Evolutionary conservation across 2,329 filamentous ascomycete species (phyloP).

Genomic region (Ophiocordyceps camponoti-leonardi): DNA sequence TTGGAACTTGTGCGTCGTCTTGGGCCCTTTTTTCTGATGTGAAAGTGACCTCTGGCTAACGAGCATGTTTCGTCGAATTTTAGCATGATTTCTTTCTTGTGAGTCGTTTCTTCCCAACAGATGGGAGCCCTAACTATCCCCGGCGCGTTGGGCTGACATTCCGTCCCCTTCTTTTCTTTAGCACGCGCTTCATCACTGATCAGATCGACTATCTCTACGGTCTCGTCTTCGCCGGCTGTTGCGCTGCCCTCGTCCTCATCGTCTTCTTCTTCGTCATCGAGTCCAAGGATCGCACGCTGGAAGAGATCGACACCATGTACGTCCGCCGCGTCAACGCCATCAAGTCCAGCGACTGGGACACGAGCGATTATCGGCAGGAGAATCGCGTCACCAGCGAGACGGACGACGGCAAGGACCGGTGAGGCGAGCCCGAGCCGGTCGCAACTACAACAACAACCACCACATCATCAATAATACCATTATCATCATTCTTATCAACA

Average conservation of each 20-base stretch:
- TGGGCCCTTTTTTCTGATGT: not conserved
- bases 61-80: not conserved
- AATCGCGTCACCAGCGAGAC: not conserved
- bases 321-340: conserved; percentile 31
- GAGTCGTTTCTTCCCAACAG: conserved; percentile 11
- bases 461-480: not conserved
- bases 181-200: conserved; percentile 55
- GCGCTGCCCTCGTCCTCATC: conserved; percentile 41
- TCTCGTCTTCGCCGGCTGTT: conserved; percentile 54
- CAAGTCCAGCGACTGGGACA: conserved; percentile 17
- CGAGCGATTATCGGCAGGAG: conserved; percentile 2
- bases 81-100: conserved; percentile 28
- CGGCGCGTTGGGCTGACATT: not conserved
- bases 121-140: no score
- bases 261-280: conserved; percentile 67
- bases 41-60: not conserved
- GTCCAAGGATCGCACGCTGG: conserved; percentile 51
- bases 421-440: not conserved
- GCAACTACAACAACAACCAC: not conserved
- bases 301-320: conserved; percentile 70
- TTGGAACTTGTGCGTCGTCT: conserved; percentile 38
- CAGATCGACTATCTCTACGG: conserved; percentile 54
- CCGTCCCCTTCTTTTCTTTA: conserved; percentile 1
- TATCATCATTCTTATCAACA: not conserved
- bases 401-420: not conserved